Base-by-base conservation (phyloP, 2,329 filamentous ascomycete species). In the Diaporthe humulicola region DNA sequence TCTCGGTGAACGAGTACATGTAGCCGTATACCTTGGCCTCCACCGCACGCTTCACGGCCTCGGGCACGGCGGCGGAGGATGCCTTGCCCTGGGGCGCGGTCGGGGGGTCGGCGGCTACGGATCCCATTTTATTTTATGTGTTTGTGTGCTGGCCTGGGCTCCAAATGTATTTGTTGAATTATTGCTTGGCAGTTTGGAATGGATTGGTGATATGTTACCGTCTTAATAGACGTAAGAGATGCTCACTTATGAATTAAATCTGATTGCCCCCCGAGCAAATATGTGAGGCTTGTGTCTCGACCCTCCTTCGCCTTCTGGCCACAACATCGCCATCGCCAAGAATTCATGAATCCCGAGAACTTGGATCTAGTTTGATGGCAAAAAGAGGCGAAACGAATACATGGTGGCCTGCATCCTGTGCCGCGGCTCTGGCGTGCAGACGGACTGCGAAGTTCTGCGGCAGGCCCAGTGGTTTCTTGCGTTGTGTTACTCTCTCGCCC, bases 1-100 rank as follows among this genome's bases (percentile, higher is more conserved):
- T 67, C 45, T 67, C 61, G 45, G 22, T 67, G 61, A 67, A 67
- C 4, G 61, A 67, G 61, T 67, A 52, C 61, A 67, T 67, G 61
- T 67, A 67, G 8, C 61, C 61, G 45, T 67, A 67, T 14, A 67
- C 42, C 61, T 67, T 67, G 30, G 42, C 61, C 30, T 67, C 61
- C 28, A 67, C 61, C 22, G 61, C 61, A 45, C 42, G 42, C 61
- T 50, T 67, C 28, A 67, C 42, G 12, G 61, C 61, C 19, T 67
- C 61, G 22, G 61, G 42, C 12, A 67, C 61, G 42, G 42, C 61
- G 42, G 61, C 42, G 9, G n/a, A n/a, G n/a, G n/a, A n/a, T n/a
- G 61, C 61, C 61, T 38, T 52, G 42, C 61, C 61, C 45, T 67
- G 30, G 30, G 61, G 45, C 12, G 45, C 61, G 45, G 61, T 67